Base-by-base conservation (phyloP, 2,329 filamentous ascomycete species). In the Lasiodiplodia sp. region DNA sequence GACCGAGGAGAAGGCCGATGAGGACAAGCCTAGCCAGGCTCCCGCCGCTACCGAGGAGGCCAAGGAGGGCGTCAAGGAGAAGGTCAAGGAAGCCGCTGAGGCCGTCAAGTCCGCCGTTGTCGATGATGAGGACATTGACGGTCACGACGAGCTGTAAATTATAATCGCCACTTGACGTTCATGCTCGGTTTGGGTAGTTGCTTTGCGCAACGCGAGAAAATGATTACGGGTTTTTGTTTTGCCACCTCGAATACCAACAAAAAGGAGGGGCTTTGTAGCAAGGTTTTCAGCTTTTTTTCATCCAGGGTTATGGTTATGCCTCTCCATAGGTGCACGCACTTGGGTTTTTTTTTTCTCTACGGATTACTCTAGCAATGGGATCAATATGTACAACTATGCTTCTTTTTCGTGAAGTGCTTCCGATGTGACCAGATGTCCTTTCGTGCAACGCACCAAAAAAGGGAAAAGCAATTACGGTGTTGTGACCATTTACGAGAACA, bases 71-170 rank as follows among this genome's bases (percentile, higher is more conserved):
- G 81, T 73, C 44, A 79, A 86, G 73, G 80, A 64, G 23, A 67
- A 53, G 66, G 71, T 67, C 23, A 79, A 31, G n/a, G 55, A 63
- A 14, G 71, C 70, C n/a, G 63, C 68, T 38, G 70, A 78, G 74
- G 79, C 77, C 67, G 80, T 81, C 65, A 78, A 78, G 72, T 72
- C 73, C 56, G 77, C 74, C 38, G 77, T 73, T 47, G 73, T 38
- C 23, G 70, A 31, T 34, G 73, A 77, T 53, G 73, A 75, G 38
- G 80, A 79, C 70, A 74, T 75, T 34, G 68, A 66, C 62, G 67
- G 67, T 53, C 91, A 93, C 77, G 92, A 95, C 77, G 92, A 95
- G 85, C 85, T 95, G 86, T 95, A 92, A 85, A 68, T 52, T 47
- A 66, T 51, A 38, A 23, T 52, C 21, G n/a, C 55, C 28, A 60